Conservation (phyloP, 805 yeast species). For the Starmerella bombi region DNA sequence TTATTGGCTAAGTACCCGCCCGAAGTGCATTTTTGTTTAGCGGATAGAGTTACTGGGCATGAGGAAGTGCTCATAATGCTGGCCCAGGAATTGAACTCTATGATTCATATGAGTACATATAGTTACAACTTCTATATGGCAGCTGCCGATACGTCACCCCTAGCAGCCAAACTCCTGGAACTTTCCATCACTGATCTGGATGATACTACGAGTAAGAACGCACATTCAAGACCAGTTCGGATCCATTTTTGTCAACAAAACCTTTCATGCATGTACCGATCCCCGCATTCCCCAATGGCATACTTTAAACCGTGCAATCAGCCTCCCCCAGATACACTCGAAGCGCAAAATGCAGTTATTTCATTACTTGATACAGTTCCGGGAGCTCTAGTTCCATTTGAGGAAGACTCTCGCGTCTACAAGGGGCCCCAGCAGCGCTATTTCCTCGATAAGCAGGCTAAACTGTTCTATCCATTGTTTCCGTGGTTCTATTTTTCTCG, state of each 20-base stretch:
- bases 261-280: slow-evolving; percentile 9
- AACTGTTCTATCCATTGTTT: slow-evolving; percentile 18
- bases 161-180: slow-evolving; percentile 15
- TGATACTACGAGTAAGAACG: not conserved
- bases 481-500: slow-evolving; percentile 24
- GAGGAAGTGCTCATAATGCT: slow-evolving; percentile 41
- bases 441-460: not conserved
- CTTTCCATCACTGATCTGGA: slow-evolving; percentile 15
- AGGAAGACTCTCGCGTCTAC: slow-evolving; percentile 2
- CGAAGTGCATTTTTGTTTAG: slow-evolving; percentile 32
- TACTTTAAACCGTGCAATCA: slow-evolving; percentile 19
- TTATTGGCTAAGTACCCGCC: slow-evolving; percentile 34
- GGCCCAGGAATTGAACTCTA: slow-evolving; percentile 20
- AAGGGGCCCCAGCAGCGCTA: slow-evolving; percentile 13
- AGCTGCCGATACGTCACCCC: slow-evolving; percentile 19
- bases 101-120: slow-evolving; percentile 27
- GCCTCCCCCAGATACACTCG: slow-evolving; percentile 5
- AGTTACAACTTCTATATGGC: slow-evolving; percentile 20
- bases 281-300: slow-evolving; percentile 13
- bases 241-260: slow-evolving; percentile 15
- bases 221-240: too few species aligned
- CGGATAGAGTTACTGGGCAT: slow-evolving; percentile 36
- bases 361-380: slow-evolving; percentile 12
- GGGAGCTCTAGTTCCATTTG: slow-evolving; percentile 3
- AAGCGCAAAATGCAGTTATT: slow-evolving; percentile 14